A percentile compares a stretch with the other conserved stretches of the same genome.
phyloP scores from a whole-genome alignment of 169 alveolate species.

The Cryptosporidium baileyi region DNA sequence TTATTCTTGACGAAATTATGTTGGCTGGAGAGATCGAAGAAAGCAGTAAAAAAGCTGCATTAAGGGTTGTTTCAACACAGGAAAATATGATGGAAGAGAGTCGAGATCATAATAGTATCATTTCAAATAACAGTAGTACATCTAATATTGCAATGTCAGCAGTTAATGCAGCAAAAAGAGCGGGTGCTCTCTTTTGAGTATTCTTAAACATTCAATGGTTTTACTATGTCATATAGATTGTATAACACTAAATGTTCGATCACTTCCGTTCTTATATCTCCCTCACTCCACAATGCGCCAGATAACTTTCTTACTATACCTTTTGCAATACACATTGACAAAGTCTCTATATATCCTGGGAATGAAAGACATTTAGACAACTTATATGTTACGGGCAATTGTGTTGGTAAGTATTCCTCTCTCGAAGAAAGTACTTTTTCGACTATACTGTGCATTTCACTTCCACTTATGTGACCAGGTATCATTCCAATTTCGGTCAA shows the following conservation, averaged over 20 bases:
- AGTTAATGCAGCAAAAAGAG: slow-evolving; percentile 54
- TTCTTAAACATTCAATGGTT: neutral
- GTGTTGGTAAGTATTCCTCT: slow-evolving; percentile 43
- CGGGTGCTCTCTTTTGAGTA: slow-evolving; percentile 59
- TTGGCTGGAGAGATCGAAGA: slow-evolving; percentile 92
- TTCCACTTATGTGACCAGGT: slow-evolving; percentile 68
- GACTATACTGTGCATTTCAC: slow-evolving; percentile 25
- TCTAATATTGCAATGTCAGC: slow-evolving; percentile 37
- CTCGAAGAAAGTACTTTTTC: slow-evolving; percentile 33
- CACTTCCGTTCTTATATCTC: slow-evolving; percentile 65
- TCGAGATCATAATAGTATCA: slow-evolving; percentile 72
- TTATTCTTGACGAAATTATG: slow-evolving; percentile 89
- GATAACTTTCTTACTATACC: slow-evolving; percentile 62
- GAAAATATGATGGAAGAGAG: slow-evolving; percentile 93
- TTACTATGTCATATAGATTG: slow-evolving; percentile 19
- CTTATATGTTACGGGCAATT: slow-evolving; percentile 50
- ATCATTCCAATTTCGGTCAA: slow-evolving; percentile 18
- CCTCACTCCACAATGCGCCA: slow-evolving; percentile 65
- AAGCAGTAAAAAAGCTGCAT: slow-evolving; percentile 91
- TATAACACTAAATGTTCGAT: slow-evolving; percentile 54
- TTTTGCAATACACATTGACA: slow-evolving; percentile 62
- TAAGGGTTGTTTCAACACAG: slow-evolving; percentile 91
- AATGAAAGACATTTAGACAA: slow-evolving; percentile 31
- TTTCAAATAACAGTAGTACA: slow-evolving; percentile 16
- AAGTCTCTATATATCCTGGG: slow-evolving; percentile 52